Conservation (phyloP, 805 yeast genomes). For the Candida tallmaniae region DNA sequence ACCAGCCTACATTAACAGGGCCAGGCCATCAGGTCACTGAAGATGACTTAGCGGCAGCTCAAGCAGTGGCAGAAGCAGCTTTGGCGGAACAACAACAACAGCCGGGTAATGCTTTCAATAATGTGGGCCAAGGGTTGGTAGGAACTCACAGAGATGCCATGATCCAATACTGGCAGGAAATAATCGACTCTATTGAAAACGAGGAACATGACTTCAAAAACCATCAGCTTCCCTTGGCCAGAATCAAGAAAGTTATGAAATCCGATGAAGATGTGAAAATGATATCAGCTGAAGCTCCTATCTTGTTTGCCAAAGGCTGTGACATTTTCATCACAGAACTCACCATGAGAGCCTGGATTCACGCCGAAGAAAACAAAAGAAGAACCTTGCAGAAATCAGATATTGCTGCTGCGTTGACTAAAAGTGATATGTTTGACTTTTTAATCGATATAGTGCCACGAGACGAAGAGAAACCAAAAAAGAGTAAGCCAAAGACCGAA, state of each 20-base stretch:
- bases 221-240: constrained; percentile 91
- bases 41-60: constrained; percentile 41
- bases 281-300: constrained; percentile 99
- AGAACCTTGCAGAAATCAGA: constrained; percentile 92
- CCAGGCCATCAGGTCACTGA: constrained; percentile 29
- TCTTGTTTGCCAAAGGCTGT: constrained; percentile 95
- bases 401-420: constrained; percentile 91
- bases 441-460: constrained; percentile 94
- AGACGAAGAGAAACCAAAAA: constrained; percentile 65
- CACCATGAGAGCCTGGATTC: constrained; percentile 99
- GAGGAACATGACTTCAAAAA: constrained; percentile 89
- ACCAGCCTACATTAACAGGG: neutral
- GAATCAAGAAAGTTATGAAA: constrained; percentile 96
- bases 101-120: constrained; percentile 67
- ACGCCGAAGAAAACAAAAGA: constrained; percentile 93
- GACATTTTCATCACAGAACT: constrained; percentile 95
- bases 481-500: constrained; percentile 10
- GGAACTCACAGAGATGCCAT: constrained; percentile 82
- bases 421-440: constrained; percentile 96
- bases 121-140: constrained; percentile 87
- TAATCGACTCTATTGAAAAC: constrained; percentile 84
- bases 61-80: constrained; percentile 45
- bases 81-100: constrained; percentile 41
- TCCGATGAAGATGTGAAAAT: constrained; percentile 95
- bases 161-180: constrained; percentile 97